Conservation (phyloP, 768 basidiomycete genomes). For the Lactarius deliciosus region DNA sequence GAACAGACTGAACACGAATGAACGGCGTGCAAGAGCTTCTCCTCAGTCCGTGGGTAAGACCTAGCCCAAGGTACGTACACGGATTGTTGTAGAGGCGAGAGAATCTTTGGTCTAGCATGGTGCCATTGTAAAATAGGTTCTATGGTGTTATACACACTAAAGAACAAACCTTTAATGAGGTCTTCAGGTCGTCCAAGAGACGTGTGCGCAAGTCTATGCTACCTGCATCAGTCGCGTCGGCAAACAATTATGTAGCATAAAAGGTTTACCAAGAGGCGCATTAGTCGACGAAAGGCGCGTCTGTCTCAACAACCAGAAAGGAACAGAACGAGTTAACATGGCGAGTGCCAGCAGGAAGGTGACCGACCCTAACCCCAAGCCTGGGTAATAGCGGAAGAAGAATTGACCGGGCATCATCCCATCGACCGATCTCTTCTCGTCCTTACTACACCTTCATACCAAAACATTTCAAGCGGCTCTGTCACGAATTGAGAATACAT, state of each 20-base stretch:
- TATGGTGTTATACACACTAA: background rate
- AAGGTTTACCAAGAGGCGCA: slow-evolving; percentile 1
- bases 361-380: slow-evolving; percentile 1
- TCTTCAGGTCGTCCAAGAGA: slow-evolving; percentile 55
- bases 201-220: slow-evolving; percentile 51
- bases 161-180: slow-evolving; percentile 61
- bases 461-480: background rate
- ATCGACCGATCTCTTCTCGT: background rate
- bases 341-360: background rate
- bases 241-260: background rate
- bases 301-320: background rate
- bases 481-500: background rate
- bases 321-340: slow-evolving; percentile 8
- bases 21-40: background rate
- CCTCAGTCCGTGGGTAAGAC: background rate
- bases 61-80: slow-evolving; percentile 32
- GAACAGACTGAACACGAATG: slow-evolving; percentile 51
- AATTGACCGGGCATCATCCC: background rate
- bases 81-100: slow-evolving; percentile 56
- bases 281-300: slow-evolving; percentile 3
- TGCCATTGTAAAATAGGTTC: background rate
- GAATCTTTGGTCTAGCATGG: slow-evolving; percentile 53
- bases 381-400: background rate
- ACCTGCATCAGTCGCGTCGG: background rate
- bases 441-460: background rate